Evolutionary conservation across 441 rosid species (phyloP), one percentile per base, ranked within the genome.

Genomic region (Francoa sonchifolia): DNA sequence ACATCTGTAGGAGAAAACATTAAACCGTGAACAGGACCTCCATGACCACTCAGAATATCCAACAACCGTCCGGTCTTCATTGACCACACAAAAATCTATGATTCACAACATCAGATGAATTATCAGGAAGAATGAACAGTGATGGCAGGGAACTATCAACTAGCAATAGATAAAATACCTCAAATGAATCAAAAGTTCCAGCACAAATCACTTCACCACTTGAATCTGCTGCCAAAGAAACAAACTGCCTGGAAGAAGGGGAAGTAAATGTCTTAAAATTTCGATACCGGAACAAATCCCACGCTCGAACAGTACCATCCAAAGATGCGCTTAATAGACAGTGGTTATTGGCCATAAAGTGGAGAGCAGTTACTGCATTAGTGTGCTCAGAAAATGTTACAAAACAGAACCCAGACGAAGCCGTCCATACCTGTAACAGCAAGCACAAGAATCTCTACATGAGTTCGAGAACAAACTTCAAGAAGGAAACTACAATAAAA

Each of bases 301-400:
- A 90, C 35, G 99, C 96, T 62, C 96, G 96, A 44, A 90, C 94
- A 50, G 96, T 90, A 20, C 99, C 96, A 59, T 86, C 99, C 33
- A 90, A 66, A 50, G 99, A 90, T 44, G 95, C 95, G 29, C 96
- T 90, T 42, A 86, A 68, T 34, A 90, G 94, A 33, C 83, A 76
- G 52, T 82, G 73, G 58, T 83, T 90, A 62, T 87, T 89, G 59
- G 95, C 85, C 85, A 72, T 71, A 55, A 90, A 90, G 67, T 90
- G 96, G 47, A 90, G 88, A 19, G 96, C 96, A 19, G 95, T 80
- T 44, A 90, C 74, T 17, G 94, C 83, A 59, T 86, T 86, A n/a
- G 88, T 80, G 63, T 90, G 96, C 68, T 90, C 99, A 0, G 92
- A 67, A 66, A 90, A 86, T 14, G 99, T 90, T 29, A 90, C 83